Conservation (phyloP, 1,284 basidiomycete genomes). For the Apiotrichum gracile region DNA sequence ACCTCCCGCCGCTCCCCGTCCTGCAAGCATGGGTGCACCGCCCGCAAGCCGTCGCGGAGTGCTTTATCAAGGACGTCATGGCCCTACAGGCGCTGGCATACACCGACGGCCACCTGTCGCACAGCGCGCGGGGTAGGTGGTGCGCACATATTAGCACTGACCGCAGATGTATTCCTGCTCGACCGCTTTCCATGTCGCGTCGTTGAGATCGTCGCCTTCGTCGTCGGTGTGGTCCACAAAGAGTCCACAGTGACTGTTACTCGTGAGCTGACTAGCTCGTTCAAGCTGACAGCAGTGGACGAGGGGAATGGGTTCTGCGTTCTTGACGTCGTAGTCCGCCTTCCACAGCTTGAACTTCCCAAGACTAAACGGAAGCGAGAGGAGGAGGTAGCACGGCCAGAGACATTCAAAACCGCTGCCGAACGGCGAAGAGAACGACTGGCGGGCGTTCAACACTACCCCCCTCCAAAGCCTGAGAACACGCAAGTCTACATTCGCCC, state of each 20-base stretch:
- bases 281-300: conserved; percentile 25
- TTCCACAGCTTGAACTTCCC: conserved; percentile 9
- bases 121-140: conserved; percentile 13
- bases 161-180: conserved; percentile 38
- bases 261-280: conserved; percentile 10
- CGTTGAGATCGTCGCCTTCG: conserved; percentile 41
- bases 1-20: conserved; percentile 18
- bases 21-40: conserved; percentile 35
- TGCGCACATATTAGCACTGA: not conserved
- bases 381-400: not conserved
- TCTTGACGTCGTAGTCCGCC: conserved; percentile 21
- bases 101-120: not conserved
- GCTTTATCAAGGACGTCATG: conserved; percentile 34
- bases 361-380: not conserved
- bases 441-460: not conserved
- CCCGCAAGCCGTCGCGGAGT: conserved; percentile 35
- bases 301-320: conserved; percentile 36
- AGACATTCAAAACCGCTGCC: conserved; percentile 9
- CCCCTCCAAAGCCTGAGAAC: not conserved
- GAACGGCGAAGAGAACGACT: conserved; percentile 7
- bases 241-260: conserved; percentile 27
- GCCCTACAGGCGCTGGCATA: conserved; percentile 14
- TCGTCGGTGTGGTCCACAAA: conserved; percentile 36
- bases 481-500: conserved; percentile 19
- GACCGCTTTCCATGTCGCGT: conserved; percentile 31